Percentiles rank a stretch among this genome's conserved stretches.
These are phyloP conservation scores for Pseudisothecium myosuroides DNA, from an alignment of 225 moss, liverwort and hornwort species.

Conservation along the genomic window DNA sequence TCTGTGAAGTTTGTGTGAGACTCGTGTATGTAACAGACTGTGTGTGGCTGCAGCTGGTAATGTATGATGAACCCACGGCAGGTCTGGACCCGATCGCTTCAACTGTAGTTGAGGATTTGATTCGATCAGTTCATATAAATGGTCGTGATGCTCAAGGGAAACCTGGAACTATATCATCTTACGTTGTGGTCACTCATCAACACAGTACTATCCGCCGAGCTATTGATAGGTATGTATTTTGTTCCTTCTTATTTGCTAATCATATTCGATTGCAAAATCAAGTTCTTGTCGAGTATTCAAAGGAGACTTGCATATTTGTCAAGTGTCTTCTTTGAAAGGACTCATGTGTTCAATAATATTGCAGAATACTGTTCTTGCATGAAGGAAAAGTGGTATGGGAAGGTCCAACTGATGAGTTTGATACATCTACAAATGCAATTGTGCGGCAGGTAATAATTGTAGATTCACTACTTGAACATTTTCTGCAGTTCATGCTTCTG, in stretches of 20 bases:
- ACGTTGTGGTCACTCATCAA: constrained; percentile 95
- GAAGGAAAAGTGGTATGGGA: constrained; percentile 93
- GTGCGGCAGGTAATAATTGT: constrained; percentile 69
- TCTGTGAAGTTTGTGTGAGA: not conserved
- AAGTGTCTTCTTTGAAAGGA: not conserved
- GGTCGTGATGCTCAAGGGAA: constrained; percentile 85
- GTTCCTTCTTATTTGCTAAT: not conserved
- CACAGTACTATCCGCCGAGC: constrained; percentile 93
- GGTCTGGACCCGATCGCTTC: constrained; percentile 97
- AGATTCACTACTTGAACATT: not conserved
- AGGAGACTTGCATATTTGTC: not conserved
- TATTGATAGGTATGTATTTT: constrained; percentile 65
- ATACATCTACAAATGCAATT: constrained; percentile 68
- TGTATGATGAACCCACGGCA: constrained; percentile 99
- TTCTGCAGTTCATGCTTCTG: not conserved
- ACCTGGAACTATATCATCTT: constrained; percentile 86
- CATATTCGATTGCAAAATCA: not conserved
- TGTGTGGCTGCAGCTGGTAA: constrained; percentile 58
- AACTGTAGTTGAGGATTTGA: constrained; percentile 93
- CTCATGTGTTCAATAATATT: not conserved
- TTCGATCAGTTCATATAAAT: constrained; percentile 90
- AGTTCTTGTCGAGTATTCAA: not conserved
- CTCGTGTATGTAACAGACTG: not conserved
- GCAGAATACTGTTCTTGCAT: constrained; percentile 84
- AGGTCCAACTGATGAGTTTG: constrained; percentile 76